Evolutionary conservation across 108 stramenopile species (phyloP), one percentile per base, ranked within the genome.

Genomic region (Pseudonitzschia multistriata): DNA sequence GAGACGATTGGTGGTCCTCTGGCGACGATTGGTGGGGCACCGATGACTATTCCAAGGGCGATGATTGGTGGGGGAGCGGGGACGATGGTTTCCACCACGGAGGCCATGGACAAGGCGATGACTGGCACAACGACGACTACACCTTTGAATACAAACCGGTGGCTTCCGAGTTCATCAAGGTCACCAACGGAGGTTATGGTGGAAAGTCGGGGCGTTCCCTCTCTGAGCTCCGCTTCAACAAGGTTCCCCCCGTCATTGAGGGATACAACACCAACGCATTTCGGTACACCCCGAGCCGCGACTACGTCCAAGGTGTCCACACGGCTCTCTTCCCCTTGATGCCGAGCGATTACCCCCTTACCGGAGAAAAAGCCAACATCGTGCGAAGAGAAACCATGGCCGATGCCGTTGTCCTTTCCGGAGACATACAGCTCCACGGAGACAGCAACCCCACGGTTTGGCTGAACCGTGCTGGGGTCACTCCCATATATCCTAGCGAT

Each of bases 381-480:
- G 13, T 71, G 61, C n/a, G 21, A 49, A 35, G 37, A 17, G 56
- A 71, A 62, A 62, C 70, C 17, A 49, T 62, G 70, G 70, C 70
- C 4, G 70, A 71, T 62, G 19, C 61, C 5, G 60, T 62, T 33
- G 47, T 71, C 0, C 4, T 47, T n/a, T 27, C 63, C 10, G 37
- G 50, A 24, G 68, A 69, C 27, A 24, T 42, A 36, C 54, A 54
- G 15, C 29, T 69, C 14, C 21, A 56, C 25, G 68, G 68, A 17
- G 37, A 36, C 37, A 13, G 30, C 7, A n/a, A 24, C 25, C 11
- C 35, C 35, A 17, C 22, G 11, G 24, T 40, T 24, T 42, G 52
- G 57, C 21, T 59, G 34, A n/a, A 30, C 34, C 13, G 17, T 11
- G 34, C 33, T 57, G n/a, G 30, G 11, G 31, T 34, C 31, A 27